Evolutionary conservation across 2,329 filamentous ascomycete species (phyloP), one percentile per base, ranked within the genome.

Genomic region (Sphaerulina vaccinii): DNA sequence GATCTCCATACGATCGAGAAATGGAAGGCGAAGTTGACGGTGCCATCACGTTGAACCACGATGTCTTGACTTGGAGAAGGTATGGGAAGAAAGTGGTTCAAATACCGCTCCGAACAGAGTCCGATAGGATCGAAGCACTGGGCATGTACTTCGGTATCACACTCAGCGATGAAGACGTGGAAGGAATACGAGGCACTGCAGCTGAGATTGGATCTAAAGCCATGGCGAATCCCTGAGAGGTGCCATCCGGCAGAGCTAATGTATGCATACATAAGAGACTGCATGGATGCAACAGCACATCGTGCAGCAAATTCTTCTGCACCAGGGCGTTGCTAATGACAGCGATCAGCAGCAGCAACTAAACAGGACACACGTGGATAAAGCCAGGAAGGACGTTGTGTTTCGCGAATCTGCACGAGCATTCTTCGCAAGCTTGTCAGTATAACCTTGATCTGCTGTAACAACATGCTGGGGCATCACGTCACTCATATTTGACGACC

Each of bases 141-240:
- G 67, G 71, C 50, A 68, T 74, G 57, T 70, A 73, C 52, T 78
- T 78, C 59, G 71, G 70, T 1, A 76, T 79, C 51, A 63, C 55
- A 36, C 61, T 79, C 24, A 63, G 61, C 24, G 62, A 65, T 21
- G 66, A 65, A 15, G 74, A 77, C 54, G 60, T 59, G 46, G 66
- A 70, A 5, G 68, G 68, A 4, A 75, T 77, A 29, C 36, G 40
- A n/a, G 61, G 59, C 3, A 62, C 57, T 8, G 58, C 55, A 29
- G 58, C 60, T 13, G 49, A 35, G 39, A 54, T 57, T 36, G 56
- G 48, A 49, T 51, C 51, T n/a, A 21, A 22, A 39, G 37, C 37
- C 32, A 35, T 35, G 32, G 5, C 32, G 32, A 6, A 35, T 15
- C 5, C 27, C 5, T n/a, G 36, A 41, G 33, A 23, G 41, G 32